These are phyloP conservation scores for Paracoccidioides brasiliensis DNA, from an alignment of 2,329 filamentous ascomycete genomes.

Conservation along the genomic window DNA sequence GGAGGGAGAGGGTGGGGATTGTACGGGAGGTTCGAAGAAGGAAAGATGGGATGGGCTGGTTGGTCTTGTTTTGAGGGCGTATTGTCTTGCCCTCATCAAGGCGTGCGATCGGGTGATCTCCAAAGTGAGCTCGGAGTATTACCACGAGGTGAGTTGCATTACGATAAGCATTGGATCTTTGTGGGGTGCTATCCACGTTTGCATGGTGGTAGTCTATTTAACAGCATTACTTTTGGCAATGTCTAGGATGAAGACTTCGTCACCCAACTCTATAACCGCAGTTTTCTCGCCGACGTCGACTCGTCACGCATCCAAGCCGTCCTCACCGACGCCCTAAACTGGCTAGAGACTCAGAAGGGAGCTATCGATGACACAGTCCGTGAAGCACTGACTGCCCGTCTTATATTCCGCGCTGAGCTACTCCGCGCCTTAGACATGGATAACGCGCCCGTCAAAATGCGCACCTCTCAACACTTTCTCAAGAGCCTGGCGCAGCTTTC, in stretches of 20 bases:
- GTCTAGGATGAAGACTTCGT: constrained; percentile 87
- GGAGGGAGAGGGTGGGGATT: background rate
- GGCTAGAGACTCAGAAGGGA: constrained; percentile 32
- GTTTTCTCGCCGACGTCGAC: constrained; percentile 54
- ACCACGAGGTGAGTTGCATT: constrained; percentile 57
- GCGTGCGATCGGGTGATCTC: constrained; percentile 67
- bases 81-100: constrained; percentile 75
- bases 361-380: constrained; percentile 26
- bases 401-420: constrained; percentile 50
- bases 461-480: constrained; percentile 18
- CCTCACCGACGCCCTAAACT: constrained; percentile 42
- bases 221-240: constrained; percentile 1
- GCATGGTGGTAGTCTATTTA: background rate
- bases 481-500: constrained; percentile 35
- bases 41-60: constrained; percentile 30
- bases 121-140: constrained; percentile 68
- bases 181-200: background rate
- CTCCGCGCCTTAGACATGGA: constrained; percentile 28
- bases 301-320: constrained; percentile 42
- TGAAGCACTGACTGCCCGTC: constrained; percentile 49
- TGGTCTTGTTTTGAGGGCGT: constrained; percentile 60
- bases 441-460: constrained; percentile 19
- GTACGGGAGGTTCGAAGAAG: constrained; percentile 9
- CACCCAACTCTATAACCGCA: constrained; percentile 75
- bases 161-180: background rate